Evolutionary conservation across 2,329 filamentous ascomycete genomes (phyloP).

Genomic region (Plenodomus tracheiphilus): DNA sequence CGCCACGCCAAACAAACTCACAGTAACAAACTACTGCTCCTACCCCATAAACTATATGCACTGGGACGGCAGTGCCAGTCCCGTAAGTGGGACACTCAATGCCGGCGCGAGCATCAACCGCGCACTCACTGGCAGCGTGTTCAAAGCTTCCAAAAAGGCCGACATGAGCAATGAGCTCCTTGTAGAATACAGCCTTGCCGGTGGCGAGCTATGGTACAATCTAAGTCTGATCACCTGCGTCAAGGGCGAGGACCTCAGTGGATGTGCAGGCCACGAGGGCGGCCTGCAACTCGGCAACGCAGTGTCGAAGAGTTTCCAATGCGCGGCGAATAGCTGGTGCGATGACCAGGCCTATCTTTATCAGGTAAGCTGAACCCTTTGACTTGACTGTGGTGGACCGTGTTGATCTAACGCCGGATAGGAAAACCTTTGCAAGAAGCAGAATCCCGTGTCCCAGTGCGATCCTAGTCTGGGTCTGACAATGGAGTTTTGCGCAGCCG

Average conservation of each 20-base stretch:
- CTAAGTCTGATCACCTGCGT: slow-evolving; percentile 24
- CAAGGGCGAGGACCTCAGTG: slow-evolving; percentile 9
- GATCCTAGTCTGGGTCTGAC: slow-evolving; percentile 11
- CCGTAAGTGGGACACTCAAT: slow-evolving; percentile 5
- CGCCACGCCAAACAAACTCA: slow-evolving; percentile 11
- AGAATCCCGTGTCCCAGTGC: slow-evolving; percentile 14
- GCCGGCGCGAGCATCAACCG: slow-evolving; percentile 9
- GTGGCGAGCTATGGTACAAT: slow-evolving; percentile 16
- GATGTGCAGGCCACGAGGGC: slow-evolving; percentile 16
- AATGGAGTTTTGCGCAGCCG: slow-evolving; percentile 22
- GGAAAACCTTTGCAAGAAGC: slow-evolving; percentile 23
- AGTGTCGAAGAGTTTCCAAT: slow-evolving; percentile 14
- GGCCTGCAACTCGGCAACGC: slow-evolving; percentile 21
- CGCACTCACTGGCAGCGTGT: slow-evolving; percentile 11
- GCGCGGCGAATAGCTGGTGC: slow-evolving; percentile 16
- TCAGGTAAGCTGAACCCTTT: slow-evolving; percentile 5
- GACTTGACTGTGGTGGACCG: no score
- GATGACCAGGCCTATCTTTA: slow-evolving; percentile 26
- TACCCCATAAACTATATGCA: slow-evolving; percentile 18
- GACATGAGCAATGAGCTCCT: slow-evolving; percentile 14
- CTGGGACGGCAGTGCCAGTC: slow-evolving; percentile 3
- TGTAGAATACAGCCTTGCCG: slow-evolving; percentile 15
- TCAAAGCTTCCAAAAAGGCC: slow-evolving; percentile 15
- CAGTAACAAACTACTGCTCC: slow-evolving; percentile 22
- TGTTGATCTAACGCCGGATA: no score